Evolutionary conservation across 1,139 yeast genomes (phyloP), one percentile per base, ranked within the genome.

Genomic region (Yamadazyma atlantica): DNA sequence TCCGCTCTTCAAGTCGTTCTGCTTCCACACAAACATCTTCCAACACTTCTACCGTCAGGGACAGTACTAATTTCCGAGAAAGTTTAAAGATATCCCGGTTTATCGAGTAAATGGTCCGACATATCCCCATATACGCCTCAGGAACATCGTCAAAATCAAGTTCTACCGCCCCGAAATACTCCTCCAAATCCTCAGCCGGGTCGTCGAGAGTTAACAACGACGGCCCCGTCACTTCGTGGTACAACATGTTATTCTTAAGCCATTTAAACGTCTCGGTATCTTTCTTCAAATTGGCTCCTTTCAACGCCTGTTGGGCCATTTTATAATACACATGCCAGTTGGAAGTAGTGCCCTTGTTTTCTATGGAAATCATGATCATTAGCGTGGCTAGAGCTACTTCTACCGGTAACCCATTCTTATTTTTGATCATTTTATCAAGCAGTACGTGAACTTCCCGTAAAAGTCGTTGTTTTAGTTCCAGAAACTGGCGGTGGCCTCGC

Each of bases 81-180:
- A 41, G 23, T n/a, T 24, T 19, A 29, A 36, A 33, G 3, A 41
- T 34, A 13, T 41, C 38, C 15, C 42, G 16, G 14, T 32, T 35
- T 3, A 41, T 29, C 17, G 16, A 25, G 21, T 41, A 41, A 16
- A 41, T 35, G 4, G 31, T 6, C 22, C 31, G 36, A 51, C 36
- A 33, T 4, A 40, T 31, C 15, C 45, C 45, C 41, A 42, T 42
- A 32, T 41, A 35, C n/a, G 40, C 37, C 28, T 41, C 44, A 2
- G 44, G 44, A 21, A 13, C 7, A 18, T 35, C 35, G 19, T 36
- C 43, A 13, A 33, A 15, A 11, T 28, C 21, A n/a, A 36, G 31
- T 9, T 34, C 36, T 8, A 30, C 21, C 9, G 33, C 34, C 12
- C 25, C 32, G 8, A 37, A 12, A 22, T 35, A 37, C 2, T 28